These are phyloP conservation scores for Sungouiozyma intestinalis DNA, from an alignment of 805 yeast genomes.

Conservation along the genomic window DNA sequence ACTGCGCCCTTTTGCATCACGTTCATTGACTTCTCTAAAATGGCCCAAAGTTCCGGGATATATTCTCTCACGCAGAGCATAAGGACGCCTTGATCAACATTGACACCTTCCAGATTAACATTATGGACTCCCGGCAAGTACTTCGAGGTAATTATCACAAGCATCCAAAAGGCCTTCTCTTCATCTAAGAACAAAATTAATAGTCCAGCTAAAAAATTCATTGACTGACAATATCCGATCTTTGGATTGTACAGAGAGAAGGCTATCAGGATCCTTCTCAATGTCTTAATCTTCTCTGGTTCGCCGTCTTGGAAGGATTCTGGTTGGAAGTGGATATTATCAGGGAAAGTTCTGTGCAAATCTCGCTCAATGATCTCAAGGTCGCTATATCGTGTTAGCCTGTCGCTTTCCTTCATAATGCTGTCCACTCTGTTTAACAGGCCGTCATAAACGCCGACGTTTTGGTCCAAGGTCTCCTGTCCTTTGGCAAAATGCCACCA, in stretches of 20 bases:
- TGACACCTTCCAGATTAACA: slow-evolving; percentile 83
- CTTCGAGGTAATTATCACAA: slow-evolving; percentile 76
- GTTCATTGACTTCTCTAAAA: slow-evolving; percentile 25
- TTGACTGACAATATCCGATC: slow-evolving; percentile 92
- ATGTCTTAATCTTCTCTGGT: slow-evolving; percentile 53
- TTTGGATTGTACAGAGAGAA: slow-evolving; percentile 80
- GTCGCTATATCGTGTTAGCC: slow-evolving; percentile 31
- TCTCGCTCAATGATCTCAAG: slow-evolving; percentile 92
- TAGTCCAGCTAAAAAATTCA: slow-evolving; percentile 86
- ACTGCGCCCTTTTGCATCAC: not conserved
- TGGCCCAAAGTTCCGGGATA: slow-evolving; percentile 71
- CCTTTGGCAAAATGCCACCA: slow-evolving; percentile 96
- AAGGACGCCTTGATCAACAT: slow-evolving; percentile 87
- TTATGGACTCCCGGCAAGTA: slow-evolving; percentile 90
- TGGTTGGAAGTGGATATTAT: slow-evolving; percentile 67
- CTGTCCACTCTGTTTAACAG: slow-evolving; percentile 52
- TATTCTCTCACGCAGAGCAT: slow-evolving; percentile 80
- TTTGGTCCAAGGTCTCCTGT: slow-evolving; percentile 53
- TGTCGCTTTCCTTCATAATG: slow-evolving; percentile 5
- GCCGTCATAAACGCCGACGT: slow-evolving; percentile 64
- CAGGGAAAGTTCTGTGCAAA: slow-evolving; percentile 89
- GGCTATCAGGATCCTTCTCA: slow-evolving; percentile 73
- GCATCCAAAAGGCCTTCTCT: slow-evolving; percentile 91
- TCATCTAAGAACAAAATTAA: slow-evolving; percentile 78
- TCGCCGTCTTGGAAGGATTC: slow-evolving; percentile 33